These are phyloP conservation scores for Ophiocordyceps camponoti-floridani DNA, from an alignment of 2,329 filamentous ascomycete genomes.

Conservation along the genomic window DNA sequence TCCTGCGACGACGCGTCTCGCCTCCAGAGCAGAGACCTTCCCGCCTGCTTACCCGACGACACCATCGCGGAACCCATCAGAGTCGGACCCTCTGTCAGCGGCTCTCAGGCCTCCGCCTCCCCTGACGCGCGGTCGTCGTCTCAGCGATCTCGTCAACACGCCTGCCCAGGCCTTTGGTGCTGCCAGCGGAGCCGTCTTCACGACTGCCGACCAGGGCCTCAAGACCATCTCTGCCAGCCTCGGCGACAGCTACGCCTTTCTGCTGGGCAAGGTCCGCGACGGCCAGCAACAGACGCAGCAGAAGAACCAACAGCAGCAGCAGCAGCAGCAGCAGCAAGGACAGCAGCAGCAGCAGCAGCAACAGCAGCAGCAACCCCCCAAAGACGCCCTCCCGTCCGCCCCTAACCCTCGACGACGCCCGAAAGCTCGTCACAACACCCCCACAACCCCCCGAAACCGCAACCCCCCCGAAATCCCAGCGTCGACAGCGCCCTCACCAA, in stretches of 20 bases:
- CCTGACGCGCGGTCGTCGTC: slow-evolving; percentile 29
- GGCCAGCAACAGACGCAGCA: too few relatives aligned
- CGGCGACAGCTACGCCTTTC: slow-evolving; percentile 83
- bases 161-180: slow-evolving; percentile 67
- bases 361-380: too few relatives aligned
- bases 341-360: too few relatives aligned
- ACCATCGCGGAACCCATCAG: neutral
- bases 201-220: slow-evolving; percentile 75
- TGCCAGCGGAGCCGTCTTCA: slow-evolving; percentile 70
- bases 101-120: neutral
- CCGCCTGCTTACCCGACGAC: slow-evolving; percentile 32
- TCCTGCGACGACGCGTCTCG: slow-evolving; percentile 36
- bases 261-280: slow-evolving; percentile 77
- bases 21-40: slow-evolving; percentile 34
- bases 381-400: slow-evolving; percentile 43
- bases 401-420: slow-evolving; percentile 81
- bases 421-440: slow-evolving; percentile 68
- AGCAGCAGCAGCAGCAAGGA: too few relatives aligned
- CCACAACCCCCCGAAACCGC: slow-evolving; percentile 12
- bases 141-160: slow-evolving; percentile 75
- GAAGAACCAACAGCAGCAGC: too few relatives aligned
- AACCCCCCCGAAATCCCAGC: slow-evolving; percentile 47
- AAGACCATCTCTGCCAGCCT: slow-evolving; percentile 84
- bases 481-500: slow-evolving; percentile 54
- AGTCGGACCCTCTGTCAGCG: too few relatives aligned